These are phyloP conservation scores for Daucus carota DNA, from an alignment of 129 eudicot species.

Conservation along the genomic window DH1_v3.0 NC_030385.2:38824501-38825000, in stretches of 20 bases:
- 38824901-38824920: too few species aligned
- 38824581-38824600: neutral
- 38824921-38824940: too few species aligned
- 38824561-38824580: neutral
- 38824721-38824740: neutral
- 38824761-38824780: neutral
- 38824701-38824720: neutral
- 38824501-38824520: neutral
- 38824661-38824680: neutral
- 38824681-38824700: neutral
- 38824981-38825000: too few species aligned
- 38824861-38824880: too few species aligned
- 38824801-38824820: neutral
- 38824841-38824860: too few species aligned
- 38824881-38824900: too few species aligned
- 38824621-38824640: neutral
- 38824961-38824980: too few species aligned
- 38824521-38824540: neutral
- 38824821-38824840: neutral
- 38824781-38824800: neutral
- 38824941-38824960: too few species aligned
- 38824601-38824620: neutral
- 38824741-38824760: slow-evolving; percentile 5
- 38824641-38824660: neutral
- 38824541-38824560: neutral